phyloP scores from a whole-genome alignment of 345 rosid genomes.

The Syzygium oleosum region DNA sequence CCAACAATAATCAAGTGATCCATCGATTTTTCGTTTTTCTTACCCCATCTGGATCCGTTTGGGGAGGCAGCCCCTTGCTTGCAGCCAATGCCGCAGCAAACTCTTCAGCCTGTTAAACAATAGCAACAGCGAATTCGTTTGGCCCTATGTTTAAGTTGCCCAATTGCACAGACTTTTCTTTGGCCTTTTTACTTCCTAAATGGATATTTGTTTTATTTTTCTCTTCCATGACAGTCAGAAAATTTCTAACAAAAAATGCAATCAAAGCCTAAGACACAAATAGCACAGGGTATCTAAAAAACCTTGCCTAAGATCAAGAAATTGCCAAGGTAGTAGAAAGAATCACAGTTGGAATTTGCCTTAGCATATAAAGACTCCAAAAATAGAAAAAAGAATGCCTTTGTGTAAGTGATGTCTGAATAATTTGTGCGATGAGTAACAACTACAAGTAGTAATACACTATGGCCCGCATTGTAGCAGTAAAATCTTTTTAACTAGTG shows the following conservation, averaged over 20 bases:
- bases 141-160: not conserved
- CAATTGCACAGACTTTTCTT: not conserved
- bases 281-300: not conserved
- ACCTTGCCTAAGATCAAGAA: not conserved
- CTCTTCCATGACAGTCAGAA: not conserved
- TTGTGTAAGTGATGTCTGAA: not conserved
- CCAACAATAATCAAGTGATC: not conserved
- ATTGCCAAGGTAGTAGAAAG: not conserved
- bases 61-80: slow-evolving; percentile 51
- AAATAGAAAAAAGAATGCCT: not conserved
- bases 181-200: not conserved
- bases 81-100: slow-evolving; percentile 77
- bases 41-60: slow-evolving; percentile 56
- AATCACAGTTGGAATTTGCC: not conserved
- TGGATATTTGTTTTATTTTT: not conserved
- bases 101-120: slow-evolving; percentile 75
- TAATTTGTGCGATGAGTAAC: not conserved
- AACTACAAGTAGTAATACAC: not conserved
- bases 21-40: slow-evolving; percentile 5
- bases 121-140: not conserved
- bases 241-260: not conserved
- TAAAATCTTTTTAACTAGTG: not conserved
- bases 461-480: not conserved
- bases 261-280: not conserved
- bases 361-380: not conserved